Evolutionary conservation across 345 rosid genomes (phyloP).

Genomic region (Hevea brasiliensis): DNA sequence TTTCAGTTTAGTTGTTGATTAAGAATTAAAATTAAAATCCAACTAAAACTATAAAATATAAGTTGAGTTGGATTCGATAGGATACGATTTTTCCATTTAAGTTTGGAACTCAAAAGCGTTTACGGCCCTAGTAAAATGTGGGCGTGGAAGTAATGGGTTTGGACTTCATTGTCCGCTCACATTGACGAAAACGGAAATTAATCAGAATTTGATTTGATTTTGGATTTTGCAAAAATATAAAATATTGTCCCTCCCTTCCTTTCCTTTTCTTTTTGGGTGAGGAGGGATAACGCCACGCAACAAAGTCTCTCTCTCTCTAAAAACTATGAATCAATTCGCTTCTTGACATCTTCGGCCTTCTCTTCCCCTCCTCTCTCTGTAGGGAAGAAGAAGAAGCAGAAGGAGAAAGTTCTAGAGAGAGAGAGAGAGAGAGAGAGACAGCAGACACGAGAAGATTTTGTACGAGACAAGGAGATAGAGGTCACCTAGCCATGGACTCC

Average conservation of each 20-base stretch:
- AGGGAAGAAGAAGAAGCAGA: conserved; percentile 25
- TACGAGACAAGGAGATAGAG: neutral
- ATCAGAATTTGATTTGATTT: neutral
- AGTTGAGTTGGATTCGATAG: too few relatives aligned
- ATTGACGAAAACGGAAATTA: neutral
- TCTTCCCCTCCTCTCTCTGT: conserved; percentile 20
- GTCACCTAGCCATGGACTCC: conserved; percentile 10
- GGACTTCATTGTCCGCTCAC: neutral
- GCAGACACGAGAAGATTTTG: neutral
- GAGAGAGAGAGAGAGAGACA: neutral
- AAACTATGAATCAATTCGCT: conserved; percentile 7
- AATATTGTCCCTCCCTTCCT: neutral
- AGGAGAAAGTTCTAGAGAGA: neutral
- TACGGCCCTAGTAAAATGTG: too few relatives aligned
- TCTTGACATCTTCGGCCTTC: conserved; percentile 16
- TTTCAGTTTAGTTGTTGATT: too few relatives aligned
- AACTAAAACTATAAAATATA: too few relatives aligned
- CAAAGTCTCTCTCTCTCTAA: neutral
- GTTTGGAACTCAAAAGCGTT: too few relatives aligned
- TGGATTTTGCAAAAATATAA: neutral
- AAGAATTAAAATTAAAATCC: too few relatives aligned
- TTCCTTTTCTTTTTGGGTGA: neutral
- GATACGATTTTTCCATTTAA: too few relatives aligned
- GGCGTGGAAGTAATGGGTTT: neutral
- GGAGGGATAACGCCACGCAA: neutral